Percentiles rank a stretch among this genome's conserved stretches.
Conservation (phyloP, 2,329 filamentous ascomycete genomes). For the Hirsutella minnesotensis region DNA sequence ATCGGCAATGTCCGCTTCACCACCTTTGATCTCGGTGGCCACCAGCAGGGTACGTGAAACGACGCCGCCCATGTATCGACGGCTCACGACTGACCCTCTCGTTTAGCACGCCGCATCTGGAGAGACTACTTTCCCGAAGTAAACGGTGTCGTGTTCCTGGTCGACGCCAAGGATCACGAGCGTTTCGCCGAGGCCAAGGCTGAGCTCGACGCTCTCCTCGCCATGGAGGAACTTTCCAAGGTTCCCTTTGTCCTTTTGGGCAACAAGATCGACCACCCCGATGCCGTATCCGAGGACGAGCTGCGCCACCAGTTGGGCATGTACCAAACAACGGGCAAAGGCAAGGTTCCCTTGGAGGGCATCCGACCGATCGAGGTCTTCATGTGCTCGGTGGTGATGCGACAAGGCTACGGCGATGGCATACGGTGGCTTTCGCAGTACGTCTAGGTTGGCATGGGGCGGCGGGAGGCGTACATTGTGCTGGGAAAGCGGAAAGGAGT, state of each 20-base stretch:
- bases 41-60: conserved; percentile 63
- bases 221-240: conserved; percentile 94
- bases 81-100: conserved; percentile 2
- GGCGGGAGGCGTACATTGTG: background rate
- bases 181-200: conserved; percentile 90
- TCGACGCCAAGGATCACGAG: conserved; percentile 95
- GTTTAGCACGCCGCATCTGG: conserved; percentile 79
- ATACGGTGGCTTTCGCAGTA: conserved; percentile 92
- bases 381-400: conserved; percentile 98
- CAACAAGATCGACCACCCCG: conserved; percentile 99
- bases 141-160: conserved; percentile 91
- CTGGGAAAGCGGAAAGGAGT: background rate
- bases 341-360: conserved; percentile 82
- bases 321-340: conserved; percentile 94
- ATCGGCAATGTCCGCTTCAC: conserved; percentile 93
- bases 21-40: conserved; percentile 86
- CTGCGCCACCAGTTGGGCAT: conserved; percentile 82
- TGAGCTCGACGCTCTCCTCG: conserved; percentile 87
- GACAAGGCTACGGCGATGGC: conserved; percentile 86
- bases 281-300: conserved; percentile 91
- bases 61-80: background rate
- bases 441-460: conserved; percentile 36
- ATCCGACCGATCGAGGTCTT: conserved; percentile 95
- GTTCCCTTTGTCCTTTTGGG: conserved; percentile 93
- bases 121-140: conserved; percentile 97